Evolutionary conservation across 1,284 basidiomycete genomes (phyloP).

Genomic region (Wallemia hederae): DNA sequence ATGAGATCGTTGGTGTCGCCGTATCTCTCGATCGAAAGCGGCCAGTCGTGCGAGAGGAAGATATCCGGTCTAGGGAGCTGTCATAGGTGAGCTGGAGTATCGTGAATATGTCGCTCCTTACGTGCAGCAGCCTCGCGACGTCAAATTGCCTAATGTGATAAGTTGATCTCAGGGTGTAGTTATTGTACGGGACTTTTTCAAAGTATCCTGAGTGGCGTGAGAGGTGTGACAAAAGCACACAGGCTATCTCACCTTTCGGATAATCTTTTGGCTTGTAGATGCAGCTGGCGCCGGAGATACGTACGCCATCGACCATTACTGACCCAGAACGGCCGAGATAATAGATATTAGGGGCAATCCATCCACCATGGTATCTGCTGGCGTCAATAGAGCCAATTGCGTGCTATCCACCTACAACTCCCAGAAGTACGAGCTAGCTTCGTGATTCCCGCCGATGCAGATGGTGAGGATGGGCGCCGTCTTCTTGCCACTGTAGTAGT

Average conservation of each 20-base stretch:
- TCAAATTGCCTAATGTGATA: conserved; percentile 80
- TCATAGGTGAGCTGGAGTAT: conserved; percentile 1
- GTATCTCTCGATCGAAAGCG: conserved; percentile 49
- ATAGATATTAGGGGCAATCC: conserved; percentile 91
- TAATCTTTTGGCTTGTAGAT: conserved; percentile 73
- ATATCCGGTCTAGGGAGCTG: conserved; percentile 34
- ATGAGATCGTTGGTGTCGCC: conserved; percentile 42
- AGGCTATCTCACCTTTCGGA: conserved; percentile 25
- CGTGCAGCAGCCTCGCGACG: conserved; percentile 46
- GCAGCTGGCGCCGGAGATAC: conserved; percentile 68
- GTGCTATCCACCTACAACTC: conserved; percentile 65
- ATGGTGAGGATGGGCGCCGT: conserved; percentile 64
- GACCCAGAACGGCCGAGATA: conserved; percentile 79
- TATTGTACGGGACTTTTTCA: conserved; percentile 29
- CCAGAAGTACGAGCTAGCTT: conserved; percentile 90
- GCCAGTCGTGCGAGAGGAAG: conserved; percentile 94
- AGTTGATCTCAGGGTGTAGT: conserved; percentile 40
- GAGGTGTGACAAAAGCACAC: conserved; percentile 4
- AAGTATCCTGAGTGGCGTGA: conserved; percentile 20
- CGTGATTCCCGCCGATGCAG: conserved; percentile 93
- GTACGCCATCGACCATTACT: conserved; percentile 53
- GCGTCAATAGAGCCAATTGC: background rate
- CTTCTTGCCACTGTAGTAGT: conserved; percentile 64
- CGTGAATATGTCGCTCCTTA: conserved; percentile 17
- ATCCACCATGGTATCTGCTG: conserved; percentile 61